Conservation (phyloP, 371 early-diverging fungal species). For the Syncephalastrum contaminatum region DNA sequence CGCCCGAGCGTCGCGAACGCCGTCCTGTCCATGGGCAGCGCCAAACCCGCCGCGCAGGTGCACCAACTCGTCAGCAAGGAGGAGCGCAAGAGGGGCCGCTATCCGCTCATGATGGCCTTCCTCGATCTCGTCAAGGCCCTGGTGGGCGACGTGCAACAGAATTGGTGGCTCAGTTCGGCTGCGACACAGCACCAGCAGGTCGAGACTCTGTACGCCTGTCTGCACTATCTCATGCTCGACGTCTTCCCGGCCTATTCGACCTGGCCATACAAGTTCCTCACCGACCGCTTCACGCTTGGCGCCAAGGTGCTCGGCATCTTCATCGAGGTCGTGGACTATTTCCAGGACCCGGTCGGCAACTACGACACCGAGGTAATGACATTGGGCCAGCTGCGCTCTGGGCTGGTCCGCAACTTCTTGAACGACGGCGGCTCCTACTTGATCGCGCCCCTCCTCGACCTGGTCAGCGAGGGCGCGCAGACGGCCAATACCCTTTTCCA, state of each 20-base stretch:
- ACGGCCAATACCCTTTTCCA: constrained; percentile 33
- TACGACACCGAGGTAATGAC: constrained; percentile 7
- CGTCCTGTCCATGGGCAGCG: constrained; percentile 4
- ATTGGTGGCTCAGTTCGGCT: constrained; percentile 27
- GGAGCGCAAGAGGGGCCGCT: constrained; percentile 33
- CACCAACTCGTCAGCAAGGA: constrained; percentile 32
- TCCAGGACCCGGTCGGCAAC: constrained; percentile 12
- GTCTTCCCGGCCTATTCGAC: constrained; percentile 40
- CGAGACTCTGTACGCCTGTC: constrained; percentile 27
- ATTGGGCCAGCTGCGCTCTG: constrained; percentile 25
- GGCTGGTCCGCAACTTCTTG: constrained; percentile 32
- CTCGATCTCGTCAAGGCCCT: constrained; percentile 40
- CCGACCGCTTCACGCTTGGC: constrained; percentile 42
- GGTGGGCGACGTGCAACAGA: constrained; percentile 34
- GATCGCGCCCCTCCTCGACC: constrained; percentile 35
- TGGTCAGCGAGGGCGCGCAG: constrained; percentile 29
- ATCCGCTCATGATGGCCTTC: constrained; percentile 33
- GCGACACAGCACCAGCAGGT: constrained; percentile 11
- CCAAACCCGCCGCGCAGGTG: constrained; percentile 22
- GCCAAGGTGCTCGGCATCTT: constrained; percentile 35
- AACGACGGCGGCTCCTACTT: constrained; percentile 39
- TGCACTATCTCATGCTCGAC: constrained; percentile 40
- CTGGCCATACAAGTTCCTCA: constrained; percentile 44
- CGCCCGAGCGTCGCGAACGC: constrained; percentile 16
- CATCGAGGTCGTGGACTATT: constrained; percentile 30